phyloP scores from a whole-genome alignment of 2,329 filamentous ascomycete species.

The Aspergillus unguis region DNA sequence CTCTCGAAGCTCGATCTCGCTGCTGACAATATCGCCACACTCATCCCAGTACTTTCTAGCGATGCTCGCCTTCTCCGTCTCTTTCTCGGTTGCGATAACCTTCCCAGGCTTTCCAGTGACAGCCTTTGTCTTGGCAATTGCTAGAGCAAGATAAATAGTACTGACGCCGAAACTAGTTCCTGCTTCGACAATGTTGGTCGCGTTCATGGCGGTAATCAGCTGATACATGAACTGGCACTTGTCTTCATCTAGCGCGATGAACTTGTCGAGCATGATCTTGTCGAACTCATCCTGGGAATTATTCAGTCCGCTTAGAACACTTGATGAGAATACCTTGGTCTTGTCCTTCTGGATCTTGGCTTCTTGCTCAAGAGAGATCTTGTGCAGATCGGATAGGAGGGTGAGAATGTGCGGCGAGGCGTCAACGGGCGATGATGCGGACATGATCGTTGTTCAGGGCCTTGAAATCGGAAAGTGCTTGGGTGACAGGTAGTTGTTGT shows the following conservation, averaged over 20 bases:
- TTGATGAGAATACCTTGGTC: slow-evolving; percentile 21
- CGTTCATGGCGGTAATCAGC: slow-evolving; percentile 49
- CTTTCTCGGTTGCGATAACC: slow-evolving; percentile 62
- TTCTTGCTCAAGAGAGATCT: slow-evolving; percentile 23
- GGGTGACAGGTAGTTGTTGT: no score
- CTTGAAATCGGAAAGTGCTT: no score
- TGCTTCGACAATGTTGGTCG: slow-evolving; percentile 55
- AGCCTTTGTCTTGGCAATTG: slow-evolving; percentile 49
- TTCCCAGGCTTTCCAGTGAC: slow-evolving; percentile 33
- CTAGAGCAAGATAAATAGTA: slow-evolving; percentile 61
- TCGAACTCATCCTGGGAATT: slow-evolving; percentile 15
- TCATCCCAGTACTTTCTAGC: slow-evolving; percentile 54
- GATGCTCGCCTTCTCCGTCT: slow-evolving; percentile 50
- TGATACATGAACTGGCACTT: slow-evolving; percentile 59
- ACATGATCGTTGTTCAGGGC: background rate
- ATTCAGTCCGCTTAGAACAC: slow-evolving; percentile 16
- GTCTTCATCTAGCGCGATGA: slow-evolving; percentile 58
- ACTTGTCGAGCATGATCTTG: slow-evolving; percentile 47
- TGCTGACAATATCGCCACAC: slow-evolving; percentile 49
- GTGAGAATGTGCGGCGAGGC: slow-evolving; percentile 21
- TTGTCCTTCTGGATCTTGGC: slow-evolving; percentile 12
- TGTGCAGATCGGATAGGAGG: slow-evolving; percentile 22
- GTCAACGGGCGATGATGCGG: slow-evolving; percentile 6
- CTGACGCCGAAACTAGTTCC: slow-evolving; percentile 62
- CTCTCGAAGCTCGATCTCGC: slow-evolving; percentile 55